Percentiles rank a stretch among this genome's conserved stretches.
phyloP scores from a whole-genome alignment of 2,329 filamentous ascomycete genomes.

The Didymella segeticola region DNA sequence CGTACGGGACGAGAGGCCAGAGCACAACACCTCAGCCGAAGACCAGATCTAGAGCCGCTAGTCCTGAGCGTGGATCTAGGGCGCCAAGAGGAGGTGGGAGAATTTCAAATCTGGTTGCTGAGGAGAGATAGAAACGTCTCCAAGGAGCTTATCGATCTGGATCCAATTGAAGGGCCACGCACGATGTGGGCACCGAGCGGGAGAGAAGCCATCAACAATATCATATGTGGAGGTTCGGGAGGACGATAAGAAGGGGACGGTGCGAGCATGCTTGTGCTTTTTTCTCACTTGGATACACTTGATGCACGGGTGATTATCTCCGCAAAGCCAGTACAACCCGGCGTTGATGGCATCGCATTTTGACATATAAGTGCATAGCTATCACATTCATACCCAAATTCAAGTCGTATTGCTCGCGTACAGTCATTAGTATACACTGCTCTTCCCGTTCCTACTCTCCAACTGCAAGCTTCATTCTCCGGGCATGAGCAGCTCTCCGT shows the following conservation, averaged over 20 bases:
- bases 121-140: neutral
- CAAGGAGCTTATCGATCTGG: neutral
- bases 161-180: too few species aligned
- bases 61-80: constrained; percentile 22
- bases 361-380: too few species aligned
- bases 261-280: too few species aligned
- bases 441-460: neutral
- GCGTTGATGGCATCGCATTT: too few species aligned
- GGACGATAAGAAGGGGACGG: too few species aligned
- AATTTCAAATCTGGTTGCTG: constrained; percentile 3
- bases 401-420: neutral
- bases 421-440: too few species aligned
- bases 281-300: too few species aligned
- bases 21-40: constrained; percentile 41
- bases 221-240: too few species aligned
- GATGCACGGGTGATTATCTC: too few species aligned
- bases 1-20: constrained; percentile 36
- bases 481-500: constrained; percentile 33
- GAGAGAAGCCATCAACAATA: too few species aligned
- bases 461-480: constrained; percentile 28
- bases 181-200: too few species aligned
- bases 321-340: neutral
- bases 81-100: constrained; percentile 1
- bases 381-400: too few species aligned
- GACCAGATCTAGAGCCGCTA: constrained; percentile 36